These are phyloP conservation scores for Euphorbia peplus DNA, from an alignment of 345 rosid species.

Conservation along the genomic window DNA sequence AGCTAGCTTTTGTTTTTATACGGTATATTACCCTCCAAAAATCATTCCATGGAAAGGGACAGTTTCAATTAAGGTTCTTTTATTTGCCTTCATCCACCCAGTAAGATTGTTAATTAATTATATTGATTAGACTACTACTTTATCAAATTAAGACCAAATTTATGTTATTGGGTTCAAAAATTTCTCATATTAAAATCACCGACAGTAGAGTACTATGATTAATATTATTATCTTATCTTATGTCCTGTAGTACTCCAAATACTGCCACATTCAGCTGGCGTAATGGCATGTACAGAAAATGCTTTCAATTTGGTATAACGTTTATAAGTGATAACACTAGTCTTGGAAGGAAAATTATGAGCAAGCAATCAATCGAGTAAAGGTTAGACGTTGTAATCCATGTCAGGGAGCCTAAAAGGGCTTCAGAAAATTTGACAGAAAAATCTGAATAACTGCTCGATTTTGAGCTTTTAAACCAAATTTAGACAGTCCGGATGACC, in stretches of 20 bases:
- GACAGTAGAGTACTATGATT: background rate
- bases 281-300: background rate
- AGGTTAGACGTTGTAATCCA: too few relatives aligned
- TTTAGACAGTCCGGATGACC: too few relatives aligned
- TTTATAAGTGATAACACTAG: too few relatives aligned
- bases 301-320: background rate
- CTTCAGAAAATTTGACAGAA: too few relatives aligned
- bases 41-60: conserved; percentile 12
- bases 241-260: background rate
- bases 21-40: conserved; percentile 11
- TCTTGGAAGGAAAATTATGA: too few relatives aligned
- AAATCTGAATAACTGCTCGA: too few relatives aligned
- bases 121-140: background rate
- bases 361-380: too few relatives aligned
- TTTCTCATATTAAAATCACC: background rate
- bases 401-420: too few relatives aligned
- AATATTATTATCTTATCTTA: background rate
- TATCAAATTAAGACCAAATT: background rate
- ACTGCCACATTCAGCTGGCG: background rate
- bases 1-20: conserved; percentile 1
- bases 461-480: too few relatives aligned
- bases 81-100: background rate
- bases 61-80: background rate
- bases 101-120: background rate
- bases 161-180: background rate